Evolutionary conservation across 2,329 filamentous ascomycete species (phyloP).

Genomic region (Colletotrichum sp.): DNA sequence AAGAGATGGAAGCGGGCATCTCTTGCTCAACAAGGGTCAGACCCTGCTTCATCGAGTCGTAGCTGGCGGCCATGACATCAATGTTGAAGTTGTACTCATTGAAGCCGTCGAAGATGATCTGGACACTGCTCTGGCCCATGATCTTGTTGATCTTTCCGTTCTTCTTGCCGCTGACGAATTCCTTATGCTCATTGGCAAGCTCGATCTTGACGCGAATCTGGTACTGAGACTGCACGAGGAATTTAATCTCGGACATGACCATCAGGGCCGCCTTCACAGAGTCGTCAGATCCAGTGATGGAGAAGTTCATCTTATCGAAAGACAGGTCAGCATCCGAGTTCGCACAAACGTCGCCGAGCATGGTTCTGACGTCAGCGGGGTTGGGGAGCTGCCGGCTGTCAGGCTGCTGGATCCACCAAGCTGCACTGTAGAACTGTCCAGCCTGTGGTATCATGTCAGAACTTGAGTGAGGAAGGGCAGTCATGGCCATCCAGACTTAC

Average conservation of each 20-base stretch:
- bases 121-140: slow-evolving; percentile 98
- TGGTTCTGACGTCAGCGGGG: slow-evolving; percentile 80
- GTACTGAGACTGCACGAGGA: slow-evolving; percentile 85
- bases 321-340: slow-evolving; percentile 95
- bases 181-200: slow-evolving; percentile 98
- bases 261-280: slow-evolving; percentile 94
- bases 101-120: slow-evolving; percentile 99
- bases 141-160: slow-evolving; percentile 99
- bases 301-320: slow-evolving; percentile 93
- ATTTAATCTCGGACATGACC: slow-evolving; percentile 90
- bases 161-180: slow-evolving; percentile 99
- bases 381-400: slow-evolving; percentile 56
- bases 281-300: slow-evolving; percentile 94
- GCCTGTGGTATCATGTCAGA: slow-evolving; percentile 59
- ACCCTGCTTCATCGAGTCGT: slow-evolving; percentile 93
- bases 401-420: slow-evolving; percentile 72
- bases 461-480: background rate
- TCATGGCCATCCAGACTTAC: slow-evolving; percentile 55
- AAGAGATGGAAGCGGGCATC: slow-evolving; percentile 98
- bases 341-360: slow-evolving; percentile 94
- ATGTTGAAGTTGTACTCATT: slow-evolving; percentile 99
- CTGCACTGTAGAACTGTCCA: slow-evolving; percentile 96
- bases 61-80: slow-evolving; percentile 90
- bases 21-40: slow-evolving; percentile 95
- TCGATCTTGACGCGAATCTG: slow-evolving; percentile 98